A percentile compares a stretch with the other conserved stretches of the same genome.
Evolutionary conservation across 257 asterid species (phyloP).

Genomic region (Solanum pinnatisectum): DNA sequence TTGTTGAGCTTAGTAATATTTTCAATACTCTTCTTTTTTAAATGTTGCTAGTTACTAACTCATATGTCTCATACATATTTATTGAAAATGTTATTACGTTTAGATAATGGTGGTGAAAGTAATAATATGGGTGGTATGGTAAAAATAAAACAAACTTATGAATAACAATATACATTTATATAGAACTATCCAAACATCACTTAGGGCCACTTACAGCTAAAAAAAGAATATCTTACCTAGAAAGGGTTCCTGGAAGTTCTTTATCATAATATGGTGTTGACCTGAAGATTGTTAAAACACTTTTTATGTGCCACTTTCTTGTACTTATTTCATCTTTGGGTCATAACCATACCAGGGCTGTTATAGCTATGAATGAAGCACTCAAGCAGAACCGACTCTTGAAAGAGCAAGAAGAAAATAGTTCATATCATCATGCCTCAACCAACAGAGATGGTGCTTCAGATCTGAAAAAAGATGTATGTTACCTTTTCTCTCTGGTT

Average conservation of each 20-base stretch:
- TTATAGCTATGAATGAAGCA: conserved; percentile 89
- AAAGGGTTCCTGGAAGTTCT: not conserved
- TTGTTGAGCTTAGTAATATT: not conserved
- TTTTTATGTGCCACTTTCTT: not conserved
- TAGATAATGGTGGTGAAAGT: not conserved
- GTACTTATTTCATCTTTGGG: not conserved
- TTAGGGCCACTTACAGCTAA: not conserved
- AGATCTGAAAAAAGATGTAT: conserved; percentile 55
- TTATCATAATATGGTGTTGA: not conserved
- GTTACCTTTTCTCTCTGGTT: conserved; percentile 14
- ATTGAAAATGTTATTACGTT: not conserved
- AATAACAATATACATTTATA: not conserved
- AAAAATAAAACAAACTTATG: not conserved
- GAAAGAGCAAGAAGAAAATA: conserved; percentile 56
- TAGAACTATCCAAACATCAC: not conserved
- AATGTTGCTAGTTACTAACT: not conserved
- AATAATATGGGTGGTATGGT: not conserved
- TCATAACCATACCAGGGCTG: conserved; percentile 59
- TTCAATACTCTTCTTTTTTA: not conserved
- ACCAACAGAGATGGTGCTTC: conserved; percentile 34
- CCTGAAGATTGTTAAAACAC: not conserved
- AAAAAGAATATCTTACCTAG: not conserved
- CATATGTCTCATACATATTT: not conserved
- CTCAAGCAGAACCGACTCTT: conserved; percentile 71
- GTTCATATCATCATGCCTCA: conserved; percentile 31